phyloP scores from a whole-genome alignment of 306 rosid species.

The Begonia loranthoides region DNA sequence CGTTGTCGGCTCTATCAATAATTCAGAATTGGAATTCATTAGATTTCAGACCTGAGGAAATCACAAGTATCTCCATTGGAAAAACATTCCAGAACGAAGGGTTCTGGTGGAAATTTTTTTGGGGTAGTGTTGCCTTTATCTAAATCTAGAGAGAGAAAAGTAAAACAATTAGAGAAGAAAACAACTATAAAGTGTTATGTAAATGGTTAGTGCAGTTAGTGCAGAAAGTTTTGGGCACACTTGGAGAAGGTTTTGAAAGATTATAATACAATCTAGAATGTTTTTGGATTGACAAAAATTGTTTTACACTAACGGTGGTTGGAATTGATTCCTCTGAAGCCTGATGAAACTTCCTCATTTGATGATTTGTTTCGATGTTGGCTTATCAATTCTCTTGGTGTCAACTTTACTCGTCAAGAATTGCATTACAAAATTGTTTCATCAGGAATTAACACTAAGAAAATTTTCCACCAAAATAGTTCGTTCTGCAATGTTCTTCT shows the following conservation, averaged over 20 bases:
- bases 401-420: too few species aligned
- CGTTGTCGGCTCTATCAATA: too few species aligned
- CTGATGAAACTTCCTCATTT: slow-evolving; percentile 16
- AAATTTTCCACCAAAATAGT: too few species aligned
- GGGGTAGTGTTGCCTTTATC: background rate
- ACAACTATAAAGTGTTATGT: background rate
- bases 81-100: too few species aligned
- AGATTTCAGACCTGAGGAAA: too few species aligned
- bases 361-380: slow-evolving; percentile 12
- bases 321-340: slow-evolving; percentile 5
- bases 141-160: background rate
- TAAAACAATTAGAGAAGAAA: background rate
- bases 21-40: too few species aligned
- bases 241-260: background rate
- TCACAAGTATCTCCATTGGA: too few species aligned
- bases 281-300: slow-evolving; percentile 24
- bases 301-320: slow-evolving; percentile 4
- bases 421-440: too few species aligned
- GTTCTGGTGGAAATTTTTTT: too few species aligned
- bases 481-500: too few species aligned
- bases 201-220: background rate
- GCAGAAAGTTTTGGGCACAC: background rate
- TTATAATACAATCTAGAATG: slow-evolving; percentile 1
- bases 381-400: slow-evolving; percentile 43
- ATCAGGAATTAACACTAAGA: too few species aligned